Base-by-base conservation (phyloP, 768 basidiomycete species). In the Xerocomellus amylosporus region DNA sequence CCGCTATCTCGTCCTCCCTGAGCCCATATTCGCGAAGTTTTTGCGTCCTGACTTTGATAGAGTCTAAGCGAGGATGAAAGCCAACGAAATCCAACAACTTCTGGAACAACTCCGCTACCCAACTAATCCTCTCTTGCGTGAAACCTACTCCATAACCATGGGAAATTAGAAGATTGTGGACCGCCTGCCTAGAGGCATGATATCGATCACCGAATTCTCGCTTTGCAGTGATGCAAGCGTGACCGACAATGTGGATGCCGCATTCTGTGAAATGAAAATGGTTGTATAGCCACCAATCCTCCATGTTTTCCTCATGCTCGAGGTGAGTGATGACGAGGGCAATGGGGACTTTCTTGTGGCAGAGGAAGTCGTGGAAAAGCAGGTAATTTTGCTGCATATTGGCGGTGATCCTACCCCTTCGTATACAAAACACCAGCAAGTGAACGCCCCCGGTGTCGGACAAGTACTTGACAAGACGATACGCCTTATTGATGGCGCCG, bases 371-470 rank as follows among this genome's bases (percentile, higher is more conserved):
- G 22, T 64, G 48, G 58, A 75, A 74, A 28, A 71, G 58, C 13
- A 37, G 41, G 51, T 73, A 75, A 47, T 72, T 71, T 8, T 63
- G 63, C 43, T 61, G 58, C 58, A 58, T 65, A 31, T 56, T 67
- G 9, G 39, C 44, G 12, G 63, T 74, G 53, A 71, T 65, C 58
- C 71, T 64, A 26, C 69, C 66, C 43, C 49, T 70, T 17, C 70
- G 71, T 58, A 77, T 65, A 44, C 71, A 71, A 52, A 71, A 78
- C 14, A 78, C 59, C 22, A 79, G 65, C 39, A 79, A 67, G 62
- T 64, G 70, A 31, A 79, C 61, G 8, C 78, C 78, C 7, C 65
- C 72, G 8, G 64, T 60, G 5, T 59, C 58, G 17, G 62, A 56
- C 37, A 78, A 58, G 24, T 36, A 59, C 43, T 60, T 58, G 46